phyloP scores from a whole-genome alignment of 345 rosid genomes.

The Isatis tinctoria region DNA sequence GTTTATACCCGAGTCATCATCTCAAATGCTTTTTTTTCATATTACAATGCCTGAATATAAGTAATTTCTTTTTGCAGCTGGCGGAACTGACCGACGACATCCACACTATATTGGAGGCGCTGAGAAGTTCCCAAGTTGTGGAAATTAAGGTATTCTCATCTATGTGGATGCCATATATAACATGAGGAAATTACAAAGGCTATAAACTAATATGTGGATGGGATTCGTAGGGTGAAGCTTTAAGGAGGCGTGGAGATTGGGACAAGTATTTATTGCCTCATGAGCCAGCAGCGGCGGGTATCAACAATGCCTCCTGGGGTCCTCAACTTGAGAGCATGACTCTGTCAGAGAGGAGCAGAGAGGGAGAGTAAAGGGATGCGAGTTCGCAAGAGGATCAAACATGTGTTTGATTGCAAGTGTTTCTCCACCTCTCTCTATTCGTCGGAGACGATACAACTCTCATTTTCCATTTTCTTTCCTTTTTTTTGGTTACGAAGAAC shows the following conservation, averaged over 20 bases:
- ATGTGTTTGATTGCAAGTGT: neutral
- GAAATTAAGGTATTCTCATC: conserved; percentile 57
- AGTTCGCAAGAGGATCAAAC: too few relatives aligned
- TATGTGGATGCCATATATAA: neutral
- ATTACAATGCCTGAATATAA: neutral
- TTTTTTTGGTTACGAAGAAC: neutral
- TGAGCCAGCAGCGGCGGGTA: neutral
- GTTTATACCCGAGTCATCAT: neutral
- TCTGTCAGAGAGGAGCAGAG: conserved; percentile 10
- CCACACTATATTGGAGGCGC: conserved; percentile 57
- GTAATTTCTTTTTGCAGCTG: conserved; percentile 47
- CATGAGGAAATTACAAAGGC: neutral
- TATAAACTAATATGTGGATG: neutral
- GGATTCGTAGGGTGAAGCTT: conserved; percentile 27
- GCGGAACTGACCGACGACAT: conserved; percentile 45
- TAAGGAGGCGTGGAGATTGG: conserved; percentile 37
- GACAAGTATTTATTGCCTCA: conserved; percentile 29
- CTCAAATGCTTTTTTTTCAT: neutral
- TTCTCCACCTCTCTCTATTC: neutral
- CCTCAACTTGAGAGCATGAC: conserved; percentile 19
- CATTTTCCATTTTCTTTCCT: neutral
- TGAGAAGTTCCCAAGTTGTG: conserved; percentile 53
- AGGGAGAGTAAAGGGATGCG: conserved; percentile 4
- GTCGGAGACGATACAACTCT: neutral
- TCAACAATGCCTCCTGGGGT: conserved; percentile 8